phyloP scores from a whole-genome alignment of 331 rosid species.

The Arachis monticola region DNA sequence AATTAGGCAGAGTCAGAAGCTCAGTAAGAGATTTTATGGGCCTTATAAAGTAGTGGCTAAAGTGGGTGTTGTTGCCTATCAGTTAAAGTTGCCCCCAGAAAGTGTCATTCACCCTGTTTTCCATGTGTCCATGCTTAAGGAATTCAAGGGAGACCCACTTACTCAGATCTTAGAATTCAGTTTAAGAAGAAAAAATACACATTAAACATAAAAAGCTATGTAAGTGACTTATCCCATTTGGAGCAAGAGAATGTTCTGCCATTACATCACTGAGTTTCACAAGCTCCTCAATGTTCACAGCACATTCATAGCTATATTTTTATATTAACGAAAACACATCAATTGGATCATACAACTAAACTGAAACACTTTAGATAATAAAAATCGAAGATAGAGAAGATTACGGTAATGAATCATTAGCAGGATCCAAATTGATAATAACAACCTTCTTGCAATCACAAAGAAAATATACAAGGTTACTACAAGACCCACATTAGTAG shows the following conservation, averaged over 20 bases:
- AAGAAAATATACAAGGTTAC: slow-evolving; percentile 9
- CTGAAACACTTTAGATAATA: neutral
- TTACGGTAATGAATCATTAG: slow-evolving; percentile 92
- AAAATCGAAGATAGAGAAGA: slow-evolving; percentile 36
- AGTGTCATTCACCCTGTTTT: too few relatives aligned
- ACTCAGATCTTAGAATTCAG: neutral
- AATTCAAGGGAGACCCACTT: too few relatives aligned
- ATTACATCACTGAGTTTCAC: slow-evolving; percentile 81
- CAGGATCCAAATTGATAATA: slow-evolving; percentile 91
- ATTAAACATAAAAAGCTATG: neutral
- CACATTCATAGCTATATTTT: slow-evolving; percentile 74
- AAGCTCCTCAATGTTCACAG: slow-evolving; percentile 80
- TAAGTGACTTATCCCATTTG: slow-evolving; percentile 69
- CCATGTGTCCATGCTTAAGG: too few relatives aligned
- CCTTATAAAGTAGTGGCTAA: too few relatives aligned
- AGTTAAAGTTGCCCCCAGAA: too few relatives aligned
- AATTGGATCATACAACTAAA: slow-evolving; percentile 25
- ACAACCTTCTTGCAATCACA: slow-evolving; percentile 78
- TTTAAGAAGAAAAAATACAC: neutral
- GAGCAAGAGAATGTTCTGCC: slow-evolving; percentile 88
- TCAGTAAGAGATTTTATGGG: too few relatives aligned
- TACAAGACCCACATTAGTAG: neutral
- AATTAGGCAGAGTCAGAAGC: too few relatives aligned
- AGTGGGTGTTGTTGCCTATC: too few relatives aligned
- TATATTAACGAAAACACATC: slow-evolving; percentile 42